Percentiles rank a stretch among this genome's conserved stretches.
phyloP scores from a whole-genome alignment of 495 filamentous ascomycete genomes.

The Penicillium turbatum region DNA sequence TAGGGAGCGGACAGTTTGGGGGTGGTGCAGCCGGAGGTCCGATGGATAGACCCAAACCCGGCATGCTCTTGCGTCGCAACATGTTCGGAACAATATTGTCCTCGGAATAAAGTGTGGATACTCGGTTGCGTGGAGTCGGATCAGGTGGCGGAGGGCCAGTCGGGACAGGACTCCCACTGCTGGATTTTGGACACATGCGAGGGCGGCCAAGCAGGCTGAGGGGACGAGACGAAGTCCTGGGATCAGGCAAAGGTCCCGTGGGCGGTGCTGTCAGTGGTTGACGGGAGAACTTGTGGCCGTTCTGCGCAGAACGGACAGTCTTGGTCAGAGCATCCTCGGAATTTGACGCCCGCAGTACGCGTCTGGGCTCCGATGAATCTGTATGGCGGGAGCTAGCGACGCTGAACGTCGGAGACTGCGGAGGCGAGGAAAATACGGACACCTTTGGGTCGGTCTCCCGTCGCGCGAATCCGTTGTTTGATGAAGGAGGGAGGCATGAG shows the following conservation, averaged over 20 bases:
- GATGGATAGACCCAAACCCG: conserved; percentile 51
- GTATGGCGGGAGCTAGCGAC: conserved; percentile 21
- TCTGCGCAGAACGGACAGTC: conserved; percentile 14
- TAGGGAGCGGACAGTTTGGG: conserved; percentile 59
- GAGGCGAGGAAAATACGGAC: conserved; percentile 34
- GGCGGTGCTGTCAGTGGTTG: conserved; percentile 14
- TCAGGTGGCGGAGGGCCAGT: neutral
- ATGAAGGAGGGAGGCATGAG: conserved; percentile 18
- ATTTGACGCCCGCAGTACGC: conserved; percentile 29
- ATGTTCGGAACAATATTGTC: conserved; percentile 14
- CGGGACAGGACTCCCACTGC: neutral
- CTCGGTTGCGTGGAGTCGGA: conserved; percentile 10
- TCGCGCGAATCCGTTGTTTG: conserved; percentile 14
- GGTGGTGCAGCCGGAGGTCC: conserved; percentile 61
- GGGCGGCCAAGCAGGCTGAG: conserved; percentile 18
- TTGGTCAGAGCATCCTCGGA: conserved; percentile 34
- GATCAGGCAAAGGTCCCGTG: conserved; percentile 8
- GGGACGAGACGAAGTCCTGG: conserved; percentile 17
- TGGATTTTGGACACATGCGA: conserved; percentile 15
- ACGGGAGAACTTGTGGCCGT: conserved; percentile 22
- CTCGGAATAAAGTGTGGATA: conserved; percentile 1
- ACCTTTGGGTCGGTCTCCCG: conserved; percentile 18
- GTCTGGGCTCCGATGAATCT: conserved; percentile 22
- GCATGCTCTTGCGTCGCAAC: conserved; percentile 51
- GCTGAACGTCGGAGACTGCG: conserved; percentile 38